Base-by-base conservation (phyloP, 176 grass and related monocot species). In the Poa annua region DNA sequence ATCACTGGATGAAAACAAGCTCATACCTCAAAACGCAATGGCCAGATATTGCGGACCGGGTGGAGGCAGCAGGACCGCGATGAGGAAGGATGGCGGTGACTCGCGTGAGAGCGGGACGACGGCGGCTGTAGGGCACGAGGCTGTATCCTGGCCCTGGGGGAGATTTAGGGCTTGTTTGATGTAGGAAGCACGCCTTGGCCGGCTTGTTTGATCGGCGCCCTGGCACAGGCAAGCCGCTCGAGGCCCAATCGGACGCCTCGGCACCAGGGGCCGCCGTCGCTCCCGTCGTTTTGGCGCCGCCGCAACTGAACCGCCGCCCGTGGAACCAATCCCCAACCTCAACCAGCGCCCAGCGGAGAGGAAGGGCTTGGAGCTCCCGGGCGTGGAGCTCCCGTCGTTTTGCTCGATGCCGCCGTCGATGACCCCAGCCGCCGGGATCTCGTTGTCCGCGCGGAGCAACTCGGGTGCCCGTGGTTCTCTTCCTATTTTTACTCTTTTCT, bases 1-100 rank as follows among this genome's bases (percentile, higher is more conserved):
- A 73, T 72, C 42, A 73, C 21, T 49, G 69, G 69, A 72, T 72
- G 69, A 47, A 72, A 72, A 13, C 49, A 66, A 7, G 44, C 7
- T 34, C 19, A 54, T 71, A 44, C 80, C 33, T 20, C 66, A 49
- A 49, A 59, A 71, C 49, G 34, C 60, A 61, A 38, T 38, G 42
- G 22, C 69, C 22, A 49, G 17, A 49, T 42, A 29, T 29, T 49
- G 41, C 22, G 4, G 41, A 47, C 69, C 6, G 21, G 22, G 11
- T 47, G n/a, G 21, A 72, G 42, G 4, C 12, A 2, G 12, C 69
- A 26, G 41, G 68, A 29, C 47, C 42, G 24, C 6, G 12, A 25
- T 29, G 42, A 26, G n/a, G 41, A 48, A 71, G 41, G 38, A 42
- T 4, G 38, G 39, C 10, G 59, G 25, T 14, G 5, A 63, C 11